Conservation (phyloP, 148 eudicot species). For the Chenopodium suecicum region DNA sequence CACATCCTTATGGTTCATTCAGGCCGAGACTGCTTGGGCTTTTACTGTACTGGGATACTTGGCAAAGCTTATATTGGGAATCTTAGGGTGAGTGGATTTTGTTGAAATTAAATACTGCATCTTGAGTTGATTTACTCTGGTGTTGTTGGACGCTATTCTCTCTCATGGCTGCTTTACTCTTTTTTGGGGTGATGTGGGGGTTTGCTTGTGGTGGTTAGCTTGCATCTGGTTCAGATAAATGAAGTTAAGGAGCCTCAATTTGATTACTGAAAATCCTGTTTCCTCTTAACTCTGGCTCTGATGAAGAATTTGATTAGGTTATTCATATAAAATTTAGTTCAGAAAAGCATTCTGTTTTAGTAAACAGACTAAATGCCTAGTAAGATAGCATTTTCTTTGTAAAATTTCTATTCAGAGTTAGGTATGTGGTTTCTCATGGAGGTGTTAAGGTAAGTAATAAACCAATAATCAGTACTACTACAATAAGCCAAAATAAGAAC, state of each 20-base stretch:
- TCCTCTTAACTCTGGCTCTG: background rate
- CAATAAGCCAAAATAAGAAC: background rate
- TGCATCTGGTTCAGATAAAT: background rate
- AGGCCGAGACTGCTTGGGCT: constrained; percentile 99
- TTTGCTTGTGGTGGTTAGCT: background rate
- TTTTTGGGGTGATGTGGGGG: background rate
- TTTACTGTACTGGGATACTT: constrained; percentile 96
- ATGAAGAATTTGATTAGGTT: background rate
- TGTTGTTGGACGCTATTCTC: background rate
- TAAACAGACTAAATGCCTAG: background rate
- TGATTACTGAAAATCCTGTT: background rate
- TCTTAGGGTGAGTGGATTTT: constrained; percentile 64
- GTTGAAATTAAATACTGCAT: background rate
- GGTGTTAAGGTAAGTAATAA: background rate
- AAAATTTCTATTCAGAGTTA: background rate
- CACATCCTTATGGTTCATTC: constrained; percentile 25
- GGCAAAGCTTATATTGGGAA: constrained; percentile 82
- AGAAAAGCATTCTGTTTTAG: background rate
- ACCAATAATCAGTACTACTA: background rate
- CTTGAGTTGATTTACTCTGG: background rate
- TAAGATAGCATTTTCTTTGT: background rate
- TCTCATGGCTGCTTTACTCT: background rate
- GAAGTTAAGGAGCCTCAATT: background rate
- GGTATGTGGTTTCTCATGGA: background rate
- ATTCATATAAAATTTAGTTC: background rate